These are phyloP conservation scores for Boletus sp. DNA, from an alignment of 1,284 basidiomycete species.

Conservation along the genomic window DNA sequence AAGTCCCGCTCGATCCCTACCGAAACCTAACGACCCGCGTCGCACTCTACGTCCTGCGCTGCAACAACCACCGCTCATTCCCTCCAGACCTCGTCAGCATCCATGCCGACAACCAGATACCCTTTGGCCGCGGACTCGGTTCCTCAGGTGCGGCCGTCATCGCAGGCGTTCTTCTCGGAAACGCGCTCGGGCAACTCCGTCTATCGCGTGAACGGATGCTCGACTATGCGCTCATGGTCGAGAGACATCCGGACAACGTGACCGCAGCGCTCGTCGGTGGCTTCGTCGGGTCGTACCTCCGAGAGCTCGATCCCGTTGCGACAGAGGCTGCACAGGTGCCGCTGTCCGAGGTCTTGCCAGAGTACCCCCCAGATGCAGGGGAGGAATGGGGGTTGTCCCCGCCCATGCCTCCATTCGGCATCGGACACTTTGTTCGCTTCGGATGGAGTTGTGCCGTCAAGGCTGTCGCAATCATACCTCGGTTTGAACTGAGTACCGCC, in stretches of 20 bases:
- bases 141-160: slow-evolving; percentile 98
- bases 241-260: slow-evolving; percentile 99
- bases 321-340: slow-evolving; percentile 87
- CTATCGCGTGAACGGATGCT: slow-evolving; percentile 78
- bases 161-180: slow-evolving; percentile 91
- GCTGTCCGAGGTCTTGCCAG: slow-evolving; percentile 94
- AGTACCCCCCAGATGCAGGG: slow-evolving; percentile 93
- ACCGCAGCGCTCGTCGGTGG: slow-evolving; percentile 97
- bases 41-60: slow-evolving; percentile 95
- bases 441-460: slow-evolving; percentile 88
- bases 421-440: slow-evolving; percentile 95
- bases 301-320: slow-evolving; percentile 83
- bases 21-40: slow-evolving; percentile 99
- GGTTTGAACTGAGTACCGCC: slow-evolving; percentile 97
- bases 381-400: slow-evolving; percentile 90
- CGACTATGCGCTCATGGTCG: slow-evolving; percentile 99
- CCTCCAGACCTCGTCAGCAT: slow-evolving; percentile 72
- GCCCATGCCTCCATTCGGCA: slow-evolving; percentile 86
- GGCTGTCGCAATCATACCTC: slow-evolving; percentile 93
- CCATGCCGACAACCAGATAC: slow-evolving; percentile 90
- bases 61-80: slow-evolving; percentile 75
- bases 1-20: slow-evolving; percentile 94
- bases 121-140: slow-evolving; percentile 96
- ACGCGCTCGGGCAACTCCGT: slow-evolving; percentile 77
- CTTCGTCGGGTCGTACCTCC: slow-evolving; percentile 97